Conservation (phyloP, 257 asterid genomes). For the Salvia splendens region DNA sequence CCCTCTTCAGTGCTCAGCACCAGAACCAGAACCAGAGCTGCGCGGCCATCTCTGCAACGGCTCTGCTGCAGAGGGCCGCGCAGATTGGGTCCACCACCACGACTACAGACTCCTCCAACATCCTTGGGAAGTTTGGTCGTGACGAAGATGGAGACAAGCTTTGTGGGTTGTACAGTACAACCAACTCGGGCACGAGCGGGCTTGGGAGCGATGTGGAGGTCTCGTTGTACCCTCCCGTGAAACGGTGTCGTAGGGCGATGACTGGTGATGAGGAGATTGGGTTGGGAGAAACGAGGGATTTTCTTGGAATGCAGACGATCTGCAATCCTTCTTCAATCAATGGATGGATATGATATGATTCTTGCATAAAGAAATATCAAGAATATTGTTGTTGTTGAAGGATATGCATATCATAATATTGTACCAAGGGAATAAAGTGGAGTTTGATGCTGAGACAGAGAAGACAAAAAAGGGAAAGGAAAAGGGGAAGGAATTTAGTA, state of each 20-base stretch:
- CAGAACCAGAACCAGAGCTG: neutral
- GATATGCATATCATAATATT: no score
- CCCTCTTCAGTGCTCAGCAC: constrained; percentile 48
- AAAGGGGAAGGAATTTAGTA: constrained; percentile 35
- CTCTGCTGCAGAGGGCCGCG: constrained; percentile 81
- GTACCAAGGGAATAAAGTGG: constrained; percentile 37
- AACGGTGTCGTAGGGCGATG: constrained; percentile 45
- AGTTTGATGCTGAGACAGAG: constrained; percentile 23
- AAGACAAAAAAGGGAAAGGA: neutral
- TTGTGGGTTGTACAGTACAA: constrained; percentile 46
- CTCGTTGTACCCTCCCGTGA: constrained; percentile 55
- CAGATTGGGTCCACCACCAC: constrained; percentile 63
- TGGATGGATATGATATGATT: constrained; percentile 70
- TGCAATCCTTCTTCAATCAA: constrained; percentile 79
- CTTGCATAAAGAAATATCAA: neutral
- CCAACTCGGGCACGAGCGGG: constrained; percentile 41
- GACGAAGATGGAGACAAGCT: constrained; percentile 42
- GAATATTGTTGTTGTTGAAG: neutral
- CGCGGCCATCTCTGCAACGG: constrained; percentile 70
- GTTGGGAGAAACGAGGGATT: constrained; percentile 81
- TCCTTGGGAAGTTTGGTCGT: neutral
- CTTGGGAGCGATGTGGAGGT: constrained; percentile 48
- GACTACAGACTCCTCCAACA: no score
- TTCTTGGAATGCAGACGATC: constrained; percentile 76
- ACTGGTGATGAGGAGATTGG: constrained; percentile 40